Evolutionary conservation across 108 stramenopile genomes (phyloP).

Genomic region (Cylindrotheca fusiformis): DNA sequence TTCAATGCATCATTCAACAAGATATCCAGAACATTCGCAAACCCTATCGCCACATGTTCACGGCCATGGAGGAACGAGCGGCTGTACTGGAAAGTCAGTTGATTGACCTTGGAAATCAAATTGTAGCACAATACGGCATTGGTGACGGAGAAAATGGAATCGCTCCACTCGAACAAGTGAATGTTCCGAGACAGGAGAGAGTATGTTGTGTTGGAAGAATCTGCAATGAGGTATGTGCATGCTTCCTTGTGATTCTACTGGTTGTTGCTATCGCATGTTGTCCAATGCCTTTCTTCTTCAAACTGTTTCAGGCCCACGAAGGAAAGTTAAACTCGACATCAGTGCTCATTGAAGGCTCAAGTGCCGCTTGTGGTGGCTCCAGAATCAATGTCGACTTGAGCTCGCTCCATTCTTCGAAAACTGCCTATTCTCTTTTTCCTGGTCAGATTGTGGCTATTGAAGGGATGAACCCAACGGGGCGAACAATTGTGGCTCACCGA

Average conservation of each 20-base stretch:
- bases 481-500: constrained; percentile 68
- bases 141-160: constrained; percentile 21
- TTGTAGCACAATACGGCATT: constrained; percentile 50
- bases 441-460: constrained; percentile 96
- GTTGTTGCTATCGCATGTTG: neutral
- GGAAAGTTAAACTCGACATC: constrained; percentile 89
- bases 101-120: constrained; percentile 47
- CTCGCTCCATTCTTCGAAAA: constrained; percentile 24
- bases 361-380: constrained; percentile 74
- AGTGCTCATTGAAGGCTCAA: constrained; percentile 88
- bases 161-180: constrained; percentile 75
- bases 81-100: constrained; percentile 73
- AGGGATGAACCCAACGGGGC: constrained; percentile 87
- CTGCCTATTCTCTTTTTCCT: constrained; percentile 85
- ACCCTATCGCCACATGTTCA: constrained; percentile 92
- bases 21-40: constrained; percentile 30
- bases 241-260: neutral
- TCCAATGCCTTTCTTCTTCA: constrained; percentile 1
- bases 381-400: constrained; percentile 79
- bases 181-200: constrained; percentile 82
- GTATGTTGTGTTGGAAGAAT: constrained; percentile 89
- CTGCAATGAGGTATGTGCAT: constrained; percentile 76
- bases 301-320: constrained; percentile 82
- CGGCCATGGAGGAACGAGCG: constrained; percentile 83
- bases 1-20: constrained; percentile 10